Base-by-base conservation (phyloP, 2,329 filamentous ascomycete genomes). In the Xenoacremonium recifei region DNA sequence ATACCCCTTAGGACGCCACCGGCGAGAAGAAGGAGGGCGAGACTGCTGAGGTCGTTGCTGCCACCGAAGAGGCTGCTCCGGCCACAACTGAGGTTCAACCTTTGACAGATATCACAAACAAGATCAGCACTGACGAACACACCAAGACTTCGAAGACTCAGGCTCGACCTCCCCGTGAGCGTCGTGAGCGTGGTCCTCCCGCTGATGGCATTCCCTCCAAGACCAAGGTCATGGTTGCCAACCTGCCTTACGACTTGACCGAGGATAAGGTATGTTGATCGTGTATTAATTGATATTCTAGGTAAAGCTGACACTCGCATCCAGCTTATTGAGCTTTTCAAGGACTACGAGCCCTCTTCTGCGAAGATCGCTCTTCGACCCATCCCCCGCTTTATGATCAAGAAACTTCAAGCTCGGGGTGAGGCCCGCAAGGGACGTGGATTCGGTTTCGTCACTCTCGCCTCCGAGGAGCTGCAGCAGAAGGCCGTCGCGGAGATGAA, bases 221-320 rank as follows among this genome's bases (percentile, higher is more conserved):
- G 85, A 97, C 88, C 72, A 99, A 99, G 87, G 89, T 99, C 73
- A 99, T 99, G 93, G 93, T 99, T 63, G 93, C 93, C 64, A 99
- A 99, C 79, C 83, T 99, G 51, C 93, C 93, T 39, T 99, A 99
- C 66, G 92, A 99, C 75, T 81, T 97, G 69, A 92, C 86, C 61
- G 93, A 99, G 77, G 91, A 97, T 64, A 95, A 92, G 84, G 92
- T 95, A 73, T 42, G 49, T 55, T 78, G 21, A 21, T 21, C 6
- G 34, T 11, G 13, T n/a, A n/a, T 21, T 17, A 5, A 38, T n/a
- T 17, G 23, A 9, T 27, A 7, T 15, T 31, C 7, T 31, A 6
- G n/a, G 6, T 31, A 5, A 6, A 17, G n/a, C 58, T 65, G 41
- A 62, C 57, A 30, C 29, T 11, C 12, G 16, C 7, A 25, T 51